phyloP scores from a whole-genome alignment of 176 grass and related monocot genomes.

The Eleusine indica region DNA sequence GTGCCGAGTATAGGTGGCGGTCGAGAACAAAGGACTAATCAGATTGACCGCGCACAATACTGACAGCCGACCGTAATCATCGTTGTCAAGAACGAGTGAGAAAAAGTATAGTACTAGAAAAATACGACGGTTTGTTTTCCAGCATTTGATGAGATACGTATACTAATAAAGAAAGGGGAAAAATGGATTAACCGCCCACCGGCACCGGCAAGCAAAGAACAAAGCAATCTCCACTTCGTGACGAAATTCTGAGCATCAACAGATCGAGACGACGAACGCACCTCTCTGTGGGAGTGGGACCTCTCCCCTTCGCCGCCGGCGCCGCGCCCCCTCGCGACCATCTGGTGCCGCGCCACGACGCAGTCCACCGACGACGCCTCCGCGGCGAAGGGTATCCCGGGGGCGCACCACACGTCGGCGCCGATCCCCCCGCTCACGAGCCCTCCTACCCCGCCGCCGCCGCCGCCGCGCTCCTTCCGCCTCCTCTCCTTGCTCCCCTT shows the following conservation, averaged over 20 bases:
- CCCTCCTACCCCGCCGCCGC: neutral
- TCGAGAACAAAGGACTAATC: neutral
- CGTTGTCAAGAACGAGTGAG: conserved; percentile 10
- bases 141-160: neutral
- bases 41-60: conserved; percentile 4
- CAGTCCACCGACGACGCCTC: conserved; percentile 96
- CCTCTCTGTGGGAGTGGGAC: conserved; percentile 78
- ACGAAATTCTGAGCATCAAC: neutral
- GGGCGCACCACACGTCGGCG: conserved; percentile 91
- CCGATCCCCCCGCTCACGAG: conserved; percentile 49
- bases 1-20: neutral
- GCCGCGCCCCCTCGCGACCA: conserved; percentile 43
- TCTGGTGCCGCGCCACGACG: conserved; percentile 79
- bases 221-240: neutral
- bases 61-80: conserved; percentile 16
- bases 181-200: neutral
- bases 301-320: conserved; percentile 50
- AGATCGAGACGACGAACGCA: conserved; percentile 37
- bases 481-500: conserved; percentile 54
- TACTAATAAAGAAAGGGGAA: neutral
- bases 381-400: conserved; percentile 79
- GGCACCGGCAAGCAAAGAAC: conserved; percentile 12
- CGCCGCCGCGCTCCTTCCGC: conserved; percentile 41
- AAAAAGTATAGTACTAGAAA: neutral
- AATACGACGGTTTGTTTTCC: neutral